Evolutionary conservation across 495 filamentous ascomycete species (phyloP), one percentile per base, ranked within the genome.

Genomic region (Aspergillus asperescens): DNA sequence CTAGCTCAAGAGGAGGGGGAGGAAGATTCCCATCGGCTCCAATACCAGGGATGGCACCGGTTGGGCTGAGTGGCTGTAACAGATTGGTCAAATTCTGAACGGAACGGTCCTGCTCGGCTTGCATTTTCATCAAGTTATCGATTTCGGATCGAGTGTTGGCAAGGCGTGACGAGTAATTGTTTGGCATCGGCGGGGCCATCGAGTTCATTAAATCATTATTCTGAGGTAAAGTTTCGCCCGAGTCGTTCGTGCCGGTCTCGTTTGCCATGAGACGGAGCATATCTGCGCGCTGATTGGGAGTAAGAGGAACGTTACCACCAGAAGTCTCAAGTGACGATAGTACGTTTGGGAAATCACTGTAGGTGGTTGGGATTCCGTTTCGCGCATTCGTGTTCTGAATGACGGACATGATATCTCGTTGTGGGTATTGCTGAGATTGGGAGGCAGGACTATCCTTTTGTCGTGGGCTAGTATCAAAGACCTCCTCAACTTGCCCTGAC

Each of bases 371-470:
- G 55, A 68, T 69, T 25, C 69, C 69, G 51, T 74, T 78, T 40
- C 73, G 81, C 31, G 86, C 84, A 63, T 90, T 92, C 48, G 85
- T 80, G 57, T 85, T 85, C 43, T 90, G 84, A 60, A 94, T 91
- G 46, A 92, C 80, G 56, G 85, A 89, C 82, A 95, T 87, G 72
- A 96, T 95, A 54, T 88, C 84, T 29, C 84, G 80, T 50, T 83
- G 79, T 18, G 81, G 75, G 28, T 45, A 50, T 38, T 69, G 61
- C 10, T 69, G 58, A 59, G 56, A 41, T 23, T 61, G 54, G 22
- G 57, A 59, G 4, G 58, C 37, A 2, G 59, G 50, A 7, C 56
- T 22, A 16, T 58, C 64, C 13, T 56, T 62, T 39, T 65, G 64
- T 40, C 62, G 66, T 4, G 72, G 70, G 46, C 69, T 73, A 31